phyloP scores from a whole-genome alignment of 345 rosid genomes.

The Kandelia obovata region DNA sequence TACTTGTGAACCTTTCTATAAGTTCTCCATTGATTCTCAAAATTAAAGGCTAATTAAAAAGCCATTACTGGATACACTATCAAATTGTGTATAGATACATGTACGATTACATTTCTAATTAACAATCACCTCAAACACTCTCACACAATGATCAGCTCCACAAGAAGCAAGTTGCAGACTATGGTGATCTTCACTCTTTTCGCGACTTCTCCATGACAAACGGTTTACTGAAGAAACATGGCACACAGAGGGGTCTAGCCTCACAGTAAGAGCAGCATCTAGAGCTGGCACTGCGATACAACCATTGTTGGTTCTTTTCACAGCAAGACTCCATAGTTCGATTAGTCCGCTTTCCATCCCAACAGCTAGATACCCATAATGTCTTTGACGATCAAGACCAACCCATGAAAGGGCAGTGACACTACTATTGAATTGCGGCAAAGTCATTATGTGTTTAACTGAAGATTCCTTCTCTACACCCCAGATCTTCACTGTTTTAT shows the following conservation, averaged over 20 bases:
- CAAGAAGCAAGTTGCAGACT: conserved; percentile 66
- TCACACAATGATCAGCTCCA: conserved; percentile 81
- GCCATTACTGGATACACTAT: not conserved
- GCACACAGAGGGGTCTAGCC: conserved; percentile 59
- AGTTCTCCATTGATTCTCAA: no score
- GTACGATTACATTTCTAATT: not conserved
- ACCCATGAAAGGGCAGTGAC: conserved; percentile 85
- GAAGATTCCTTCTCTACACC: conserved; percentile 41
- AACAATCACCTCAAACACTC: conserved; percentile 55
- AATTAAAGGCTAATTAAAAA: not conserved
- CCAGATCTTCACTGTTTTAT: conserved; percentile 94
- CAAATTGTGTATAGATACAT: conserved; percentile 4
- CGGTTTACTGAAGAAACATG: conserved; percentile 81
- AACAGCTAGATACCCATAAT: conserved; percentile 57
- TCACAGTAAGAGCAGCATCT: conserved; percentile 30
- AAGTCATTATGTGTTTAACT: conserved; percentile 47
- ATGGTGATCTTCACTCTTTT: conserved; percentile 28
- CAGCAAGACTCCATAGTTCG: conserved; percentile 55
- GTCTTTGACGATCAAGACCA: conserved; percentile 48
- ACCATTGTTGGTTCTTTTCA: conserved; percentile 29
- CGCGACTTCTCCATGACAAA: conserved; percentile 56
- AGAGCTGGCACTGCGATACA: conserved; percentile 22
- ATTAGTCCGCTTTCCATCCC: conserved; percentile 83
- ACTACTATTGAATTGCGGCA: conserved; percentile 71
- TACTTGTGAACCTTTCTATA: no score